These are phyloP conservation scores for Cladosporium sp. DNA, from an alignment of 2,329 filamentous ascomycete species.

Conservation along the genomic window DNA sequence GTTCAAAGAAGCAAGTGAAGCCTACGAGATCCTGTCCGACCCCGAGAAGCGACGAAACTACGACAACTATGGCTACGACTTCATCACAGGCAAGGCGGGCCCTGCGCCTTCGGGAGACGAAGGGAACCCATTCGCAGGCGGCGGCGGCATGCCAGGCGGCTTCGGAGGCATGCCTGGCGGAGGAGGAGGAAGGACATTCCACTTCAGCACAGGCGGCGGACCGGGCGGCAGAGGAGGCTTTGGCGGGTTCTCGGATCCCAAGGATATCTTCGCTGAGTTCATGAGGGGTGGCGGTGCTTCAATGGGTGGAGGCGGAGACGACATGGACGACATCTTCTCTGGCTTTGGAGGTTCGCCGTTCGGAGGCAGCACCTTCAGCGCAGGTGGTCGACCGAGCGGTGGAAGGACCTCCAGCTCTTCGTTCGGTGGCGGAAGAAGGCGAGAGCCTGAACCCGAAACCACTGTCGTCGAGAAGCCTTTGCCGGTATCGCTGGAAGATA, in stretches of 20 bases:
- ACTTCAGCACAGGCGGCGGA: conserved; percentile 52
- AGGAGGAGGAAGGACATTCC: conserved; percentile 51
- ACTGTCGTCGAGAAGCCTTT: conserved; percentile 84
- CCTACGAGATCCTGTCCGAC: conserved; percentile 95
- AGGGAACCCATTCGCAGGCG: conserved; percentile 33
- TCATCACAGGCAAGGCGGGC: conserved; percentile 48
- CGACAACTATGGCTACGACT: conserved; percentile 90
- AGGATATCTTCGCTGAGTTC: conserved; percentile 81
- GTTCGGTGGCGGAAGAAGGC: conserved; percentile 26
- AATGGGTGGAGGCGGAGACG: conserved; percentile 35
- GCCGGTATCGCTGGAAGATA: conserved; percentile 75
- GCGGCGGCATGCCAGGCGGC: conserved; percentile 21
- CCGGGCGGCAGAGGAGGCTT: conserved; percentile 58
- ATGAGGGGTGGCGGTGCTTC: conserved; percentile 46
- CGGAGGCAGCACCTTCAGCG: conserved; percentile 17
- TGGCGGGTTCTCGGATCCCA: conserved; percentile 67
- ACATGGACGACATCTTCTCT: conserved; percentile 11
- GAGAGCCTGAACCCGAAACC: conserved; percentile 68
- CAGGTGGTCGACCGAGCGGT: conserved; percentile 24
- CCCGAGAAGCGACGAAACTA: conserved; percentile 95
- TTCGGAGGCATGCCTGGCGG: conserved; percentile 53
- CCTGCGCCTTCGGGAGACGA: conserved; percentile 55
- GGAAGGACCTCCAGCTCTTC: conserved; percentile 8
- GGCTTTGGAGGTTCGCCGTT: conserved; percentile 26
- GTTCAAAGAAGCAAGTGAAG: conserved; percentile 97